Evolutionary conservation across 1,139 yeast species (phyloP).

Genomic region (Debaryomyces sp.): DNA sequence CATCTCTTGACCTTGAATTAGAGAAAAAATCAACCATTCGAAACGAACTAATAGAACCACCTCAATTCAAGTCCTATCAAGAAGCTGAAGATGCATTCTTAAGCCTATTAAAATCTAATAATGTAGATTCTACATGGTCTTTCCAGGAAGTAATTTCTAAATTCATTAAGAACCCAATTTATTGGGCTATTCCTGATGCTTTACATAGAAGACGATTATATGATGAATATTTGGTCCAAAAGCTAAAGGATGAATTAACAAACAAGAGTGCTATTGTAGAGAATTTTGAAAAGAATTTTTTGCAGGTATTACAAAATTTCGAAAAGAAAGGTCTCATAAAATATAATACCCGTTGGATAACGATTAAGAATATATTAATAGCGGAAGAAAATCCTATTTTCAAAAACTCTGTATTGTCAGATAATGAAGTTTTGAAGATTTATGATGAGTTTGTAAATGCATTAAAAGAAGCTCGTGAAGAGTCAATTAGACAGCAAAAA

Average conservation of each 20-base stretch:
- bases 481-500: slow-evolving; percentile 30
- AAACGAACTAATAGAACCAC: slow-evolving; percentile 18
- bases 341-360: slow-evolving; percentile 69
- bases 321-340: slow-evolving; percentile 40
- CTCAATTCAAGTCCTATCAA: slow-evolving; percentile 21
- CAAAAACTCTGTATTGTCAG: slow-evolving; percentile 62
- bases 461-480: slow-evolving; percentile 43
- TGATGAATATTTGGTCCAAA: slow-evolving; percentile 62
- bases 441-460: slow-evolving; percentile 52
- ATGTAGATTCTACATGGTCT: slow-evolving; percentile 76
- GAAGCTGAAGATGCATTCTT: slow-evolving; percentile 52
- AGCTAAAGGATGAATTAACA: slow-evolving; percentile 56
- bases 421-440: slow-evolving; percentile 53
- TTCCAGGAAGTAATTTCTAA: slow-evolving; percentile 68
- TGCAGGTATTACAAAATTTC: slow-evolving; percentile 45
- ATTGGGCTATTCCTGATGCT: slow-evolving; percentile 71
- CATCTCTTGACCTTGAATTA: slow-evolving; percentile 17
- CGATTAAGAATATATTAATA: slow-evolving; percentile 49
- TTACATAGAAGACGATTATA: slow-evolving; percentile 61
- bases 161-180: slow-evolving; percentile 60
- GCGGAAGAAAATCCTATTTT: slow-evolving; percentile 67
- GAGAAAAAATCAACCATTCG: slow-evolving; percentile 12
- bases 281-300: slow-evolving; percentile 57
- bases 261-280: slow-evolving; percentile 56
- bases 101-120: slow-evolving; percentile 51